Percentiles rank a stretch among this genome's conserved stretches.
phyloP scores from a whole-genome alignment of 805 yeast species.

The Lipomyces lipofer region DNA sequence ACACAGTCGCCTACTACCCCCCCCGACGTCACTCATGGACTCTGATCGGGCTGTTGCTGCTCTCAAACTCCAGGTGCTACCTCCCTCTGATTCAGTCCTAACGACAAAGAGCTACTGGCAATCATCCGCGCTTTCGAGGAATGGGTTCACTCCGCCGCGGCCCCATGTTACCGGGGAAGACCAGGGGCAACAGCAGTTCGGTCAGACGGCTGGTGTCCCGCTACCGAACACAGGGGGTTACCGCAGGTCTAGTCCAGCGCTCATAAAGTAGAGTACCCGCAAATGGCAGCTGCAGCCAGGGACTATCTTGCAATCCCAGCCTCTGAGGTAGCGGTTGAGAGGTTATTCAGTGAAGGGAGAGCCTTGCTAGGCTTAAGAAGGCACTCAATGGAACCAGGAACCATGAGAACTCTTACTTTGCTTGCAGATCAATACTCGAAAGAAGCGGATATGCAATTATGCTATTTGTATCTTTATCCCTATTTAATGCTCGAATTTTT shows the following conservation, averaged over 20 bases:
- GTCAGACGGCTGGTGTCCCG: too few species aligned
- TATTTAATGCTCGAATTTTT: not conserved
- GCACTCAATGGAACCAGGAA: not conserved
- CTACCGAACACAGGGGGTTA: too few species aligned
- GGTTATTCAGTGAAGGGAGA: not conserved
- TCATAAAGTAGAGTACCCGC: not conserved
- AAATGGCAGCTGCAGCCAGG: not conserved
- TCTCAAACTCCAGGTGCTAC: too few species aligned
- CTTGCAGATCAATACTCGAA: not conserved
- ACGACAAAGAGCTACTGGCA: too few species aligned
- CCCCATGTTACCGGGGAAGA: too few species aligned
- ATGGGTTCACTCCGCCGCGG: too few species aligned
- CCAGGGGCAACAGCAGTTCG: too few species aligned
- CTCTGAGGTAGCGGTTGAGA: conserved; percentile 1
- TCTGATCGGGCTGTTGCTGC: too few species aligned
- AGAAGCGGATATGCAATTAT: not conserved
- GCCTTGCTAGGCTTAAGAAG: not conserved
- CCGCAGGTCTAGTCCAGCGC: not conserved
- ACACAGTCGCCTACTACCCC: too few species aligned
- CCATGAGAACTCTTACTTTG: not conserved
- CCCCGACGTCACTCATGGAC: too few species aligned
- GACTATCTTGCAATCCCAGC: not conserved
- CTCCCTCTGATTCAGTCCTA: too few species aligned
- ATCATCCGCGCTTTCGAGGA: too few species aligned
- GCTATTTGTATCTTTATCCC: not conserved